Percentiles rank a stretch among this genome's conserved stretches.
Evolutionary conservation across 768 basidiomycete species (phyloP).

Genomic region (Auricularia cornea): DNA sequence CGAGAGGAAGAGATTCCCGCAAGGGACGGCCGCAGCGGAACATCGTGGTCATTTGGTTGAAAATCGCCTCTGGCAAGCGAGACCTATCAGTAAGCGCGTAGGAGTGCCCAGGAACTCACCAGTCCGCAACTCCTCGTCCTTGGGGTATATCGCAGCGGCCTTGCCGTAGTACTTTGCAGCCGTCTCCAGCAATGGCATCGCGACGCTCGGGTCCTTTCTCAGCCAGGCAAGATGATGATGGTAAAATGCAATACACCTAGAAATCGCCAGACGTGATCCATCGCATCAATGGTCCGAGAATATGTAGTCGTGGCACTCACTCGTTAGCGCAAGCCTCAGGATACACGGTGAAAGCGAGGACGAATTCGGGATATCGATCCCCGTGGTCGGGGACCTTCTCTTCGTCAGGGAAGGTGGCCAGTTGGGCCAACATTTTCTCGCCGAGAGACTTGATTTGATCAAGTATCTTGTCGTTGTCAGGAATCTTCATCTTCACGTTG

Average conservation of each 20-base stretch:
- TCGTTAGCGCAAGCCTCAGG: background rate
- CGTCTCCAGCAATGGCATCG: background rate
- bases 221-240: background rate
- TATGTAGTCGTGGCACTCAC: background rate
- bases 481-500: too few species aligned
- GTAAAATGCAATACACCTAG: background rate
- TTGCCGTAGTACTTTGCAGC: background rate
- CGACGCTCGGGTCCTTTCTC: background rate
- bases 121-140: background rate
- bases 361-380: background rate
- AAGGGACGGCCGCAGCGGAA: background rate
- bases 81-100: background rate
- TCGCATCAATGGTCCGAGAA: too few species aligned
- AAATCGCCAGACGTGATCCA: background rate
- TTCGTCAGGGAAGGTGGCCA: background rate
- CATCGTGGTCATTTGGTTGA: background rate
- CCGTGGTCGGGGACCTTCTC: background rate
- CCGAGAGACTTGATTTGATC: too few species aligned
- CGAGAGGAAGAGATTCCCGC: background rate
- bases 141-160: background rate
- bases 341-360: background rate
- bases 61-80: background rate
- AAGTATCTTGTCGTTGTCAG: too few species aligned
- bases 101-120: background rate
- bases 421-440: background rate